phyloP scores from a whole-genome alignment of 164 flowering plant genomes.

The Nelumbo lutea region DNA sequence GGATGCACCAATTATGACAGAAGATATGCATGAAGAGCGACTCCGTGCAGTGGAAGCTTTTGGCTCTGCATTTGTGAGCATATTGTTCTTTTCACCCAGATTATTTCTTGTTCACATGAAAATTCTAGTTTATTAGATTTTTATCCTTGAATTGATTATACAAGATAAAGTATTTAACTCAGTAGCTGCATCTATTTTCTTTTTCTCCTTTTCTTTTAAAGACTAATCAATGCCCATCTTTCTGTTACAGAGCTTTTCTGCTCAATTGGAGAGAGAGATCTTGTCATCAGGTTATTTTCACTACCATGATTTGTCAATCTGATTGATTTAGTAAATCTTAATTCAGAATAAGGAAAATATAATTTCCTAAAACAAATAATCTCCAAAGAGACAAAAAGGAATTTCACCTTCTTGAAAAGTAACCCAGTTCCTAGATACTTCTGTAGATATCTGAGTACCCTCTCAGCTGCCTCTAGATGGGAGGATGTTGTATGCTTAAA shows the following conservation, averaged over 20 bases:
- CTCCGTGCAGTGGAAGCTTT: constrained; percentile 77
- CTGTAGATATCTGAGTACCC: no score
- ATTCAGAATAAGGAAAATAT: no score
- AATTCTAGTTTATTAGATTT: no score
- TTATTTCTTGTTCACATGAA: background rate
- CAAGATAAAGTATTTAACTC: no score
- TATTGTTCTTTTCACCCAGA: background rate
- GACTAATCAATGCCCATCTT: constrained; percentile 3
- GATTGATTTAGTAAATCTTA: no score
- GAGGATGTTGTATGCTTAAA: no score
- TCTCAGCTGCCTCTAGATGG: no score
- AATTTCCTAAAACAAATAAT: no score
- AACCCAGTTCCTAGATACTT: no score
- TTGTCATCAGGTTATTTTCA: constrained; percentile 64
- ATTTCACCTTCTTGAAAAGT: no score
- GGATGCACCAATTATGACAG: constrained; percentile 97
- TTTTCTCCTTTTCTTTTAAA: background rate
- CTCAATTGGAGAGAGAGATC: constrained; percentile 84
- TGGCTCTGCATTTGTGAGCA: constrained; percentile 77
- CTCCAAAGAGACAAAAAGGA: no score
- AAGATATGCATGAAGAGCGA: constrained; percentile 99
- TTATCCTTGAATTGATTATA: no score
- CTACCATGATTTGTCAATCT: background rate
- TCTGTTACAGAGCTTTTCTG: constrained; percentile 69
- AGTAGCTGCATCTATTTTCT: background rate